Conservation (phyloP, 495 filamentous ascomycete species). For the Pseudomonodictys pantanalensis region DNA sequence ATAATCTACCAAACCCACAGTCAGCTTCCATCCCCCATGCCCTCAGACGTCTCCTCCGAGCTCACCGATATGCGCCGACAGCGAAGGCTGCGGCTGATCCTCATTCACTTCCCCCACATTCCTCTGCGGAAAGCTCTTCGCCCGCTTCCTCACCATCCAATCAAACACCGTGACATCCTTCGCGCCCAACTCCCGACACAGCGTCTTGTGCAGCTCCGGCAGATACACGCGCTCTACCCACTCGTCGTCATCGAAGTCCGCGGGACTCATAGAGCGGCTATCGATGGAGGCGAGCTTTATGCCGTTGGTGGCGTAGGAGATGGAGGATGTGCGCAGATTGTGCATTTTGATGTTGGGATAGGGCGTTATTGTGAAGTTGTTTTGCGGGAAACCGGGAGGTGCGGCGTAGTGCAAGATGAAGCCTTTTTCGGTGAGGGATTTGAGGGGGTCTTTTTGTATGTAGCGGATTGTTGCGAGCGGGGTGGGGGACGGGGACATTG, state of each 20-base stretch:
- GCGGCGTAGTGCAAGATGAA: conserved; percentile 19
- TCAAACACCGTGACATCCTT: conserved; percentile 17
- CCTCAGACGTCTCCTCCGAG: not conserved
- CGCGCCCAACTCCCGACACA: conserved; percentile 11
- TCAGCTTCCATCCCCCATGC: not conserved
- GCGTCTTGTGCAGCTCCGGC: conserved; percentile 9
- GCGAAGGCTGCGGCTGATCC: conserved; percentile 3
- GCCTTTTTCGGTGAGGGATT: conserved; percentile 1
- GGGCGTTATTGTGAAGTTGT: conserved; percentile 18
- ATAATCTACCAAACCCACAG: conserved; percentile 4
- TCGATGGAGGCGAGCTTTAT: conserved; percentile 8
- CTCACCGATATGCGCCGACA: conserved; percentile 22
- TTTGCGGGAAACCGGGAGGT: conserved; percentile 14
- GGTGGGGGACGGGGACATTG: not conserved
- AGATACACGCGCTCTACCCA: conserved; percentile 15
- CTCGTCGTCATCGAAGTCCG: conserved; percentile 19
- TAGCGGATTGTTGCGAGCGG: conserved; percentile 6
- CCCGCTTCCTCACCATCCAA: conserved; percentile 19
- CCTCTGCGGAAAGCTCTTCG: conserved; percentile 16
- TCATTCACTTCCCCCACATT: conserved; percentile 10
- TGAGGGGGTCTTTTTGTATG: not conserved
- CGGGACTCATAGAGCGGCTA: conserved; percentile 9
- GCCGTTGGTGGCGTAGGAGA: conserved; percentile 7
- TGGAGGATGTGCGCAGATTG: conserved; percentile 10
- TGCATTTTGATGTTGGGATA: conserved; percentile 12